phyloP scores from a whole-genome alignment of 805 yeast genomes.

The Limtongia smithiae region DNA sequence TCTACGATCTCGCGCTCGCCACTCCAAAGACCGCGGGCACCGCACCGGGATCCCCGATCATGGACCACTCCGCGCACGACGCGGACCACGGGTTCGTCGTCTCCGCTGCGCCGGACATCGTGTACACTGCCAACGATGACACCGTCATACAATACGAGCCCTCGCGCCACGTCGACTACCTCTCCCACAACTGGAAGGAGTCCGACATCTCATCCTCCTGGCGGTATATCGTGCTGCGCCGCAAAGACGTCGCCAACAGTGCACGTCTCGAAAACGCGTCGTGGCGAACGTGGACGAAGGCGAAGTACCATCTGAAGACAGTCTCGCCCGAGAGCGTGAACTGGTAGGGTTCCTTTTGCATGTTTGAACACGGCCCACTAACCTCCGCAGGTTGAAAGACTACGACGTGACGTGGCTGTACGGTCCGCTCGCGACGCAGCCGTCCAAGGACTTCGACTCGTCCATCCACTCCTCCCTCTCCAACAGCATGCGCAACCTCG shows the following conservation, averaged over 20 bases:
- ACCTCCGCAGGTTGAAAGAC: constrained; percentile 58
- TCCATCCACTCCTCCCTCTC: constrained; percentile 2
- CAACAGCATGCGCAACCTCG: constrained; percentile 5
- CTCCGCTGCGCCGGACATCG: constrained; percentile 19
- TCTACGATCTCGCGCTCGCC: not conserved
- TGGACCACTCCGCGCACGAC: not conserved
- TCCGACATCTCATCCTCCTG: constrained; percentile 89
- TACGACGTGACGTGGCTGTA: constrained; percentile 97
- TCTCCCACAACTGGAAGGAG: constrained; percentile 95
- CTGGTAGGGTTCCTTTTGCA: constrained; percentile 48
- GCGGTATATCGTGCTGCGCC: constrained; percentile 81
- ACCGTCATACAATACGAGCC: constrained; percentile 77
- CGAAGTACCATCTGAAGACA: constrained; percentile 61
- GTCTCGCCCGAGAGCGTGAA: constrained; percentile 87
- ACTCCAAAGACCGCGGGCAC: not conserved
- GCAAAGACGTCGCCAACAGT: constrained; percentile 79
- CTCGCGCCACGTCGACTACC: constrained; percentile 85
- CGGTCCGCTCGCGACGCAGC: constrained; percentile 61
- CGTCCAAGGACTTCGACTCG: constrained; percentile 13
- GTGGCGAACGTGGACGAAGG: constrained; percentile 95
- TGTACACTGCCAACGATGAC: constrained; percentile 52
- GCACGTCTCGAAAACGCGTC: constrained; percentile 79
- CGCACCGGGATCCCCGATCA: not conserved
- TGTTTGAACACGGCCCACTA: not conserved
- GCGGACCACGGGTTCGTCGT: constrained; percentile 1